Percentiles rank a stretch among this genome's conserved stretches.
phyloP scores from a whole-genome alignment of 1,139 yeast genomes.

The Zygoascus meyerae region DNA sequence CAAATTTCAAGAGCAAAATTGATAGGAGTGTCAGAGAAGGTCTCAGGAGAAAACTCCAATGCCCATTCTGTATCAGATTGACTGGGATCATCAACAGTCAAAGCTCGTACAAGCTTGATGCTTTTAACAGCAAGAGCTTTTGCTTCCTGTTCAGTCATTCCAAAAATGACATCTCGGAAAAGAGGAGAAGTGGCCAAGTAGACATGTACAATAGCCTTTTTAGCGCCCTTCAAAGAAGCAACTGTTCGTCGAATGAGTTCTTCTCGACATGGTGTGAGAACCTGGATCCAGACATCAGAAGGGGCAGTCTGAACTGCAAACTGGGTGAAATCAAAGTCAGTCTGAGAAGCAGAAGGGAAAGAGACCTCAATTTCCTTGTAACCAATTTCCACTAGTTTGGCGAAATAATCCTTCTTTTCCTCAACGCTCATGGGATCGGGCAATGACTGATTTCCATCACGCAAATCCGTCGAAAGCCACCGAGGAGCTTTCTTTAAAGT shows the following conservation, averaged over 20 bases:
- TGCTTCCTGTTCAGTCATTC: slow-evolving; percentile 75
- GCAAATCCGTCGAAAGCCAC: slow-evolving; percentile 92
- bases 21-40: slow-evolving; percentile 82
- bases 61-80: slow-evolving; percentile 75
- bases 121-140: slow-evolving; percentile 76
- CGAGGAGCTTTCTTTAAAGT: slow-evolving; percentile 78
- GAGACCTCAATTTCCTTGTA: slow-evolving; percentile 97
- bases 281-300: slow-evolving; percentile 87
- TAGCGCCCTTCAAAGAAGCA: slow-evolving; percentile 84
- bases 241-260: slow-evolving; percentile 84
- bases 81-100: slow-evolving; percentile 83
- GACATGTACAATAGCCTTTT: slow-evolving; percentile 82
- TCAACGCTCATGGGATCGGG: slow-evolving; percentile 95
- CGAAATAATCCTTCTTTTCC: slow-evolving; percentile 84
- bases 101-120: slow-evolving; percentile 67
- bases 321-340: slow-evolving; percentile 92
- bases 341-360: slow-evolving; percentile 93
- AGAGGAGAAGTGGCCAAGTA: slow-evolving; percentile 89
- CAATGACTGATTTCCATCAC: slow-evolving; percentile 95
- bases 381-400: slow-evolving; percentile 80
- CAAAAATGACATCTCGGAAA: slow-evolving; percentile 87
- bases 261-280: slow-evolving; percentile 86
- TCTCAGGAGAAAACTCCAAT: slow-evolving; percentile 92
- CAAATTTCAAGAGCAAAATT: slow-evolving; percentile 81
- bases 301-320: slow-evolving; percentile 92